Evolutionary conservation across 352 stramenopile genomes (phyloP).

Genomic region (Thalassiosira ordinaria): DNA sequence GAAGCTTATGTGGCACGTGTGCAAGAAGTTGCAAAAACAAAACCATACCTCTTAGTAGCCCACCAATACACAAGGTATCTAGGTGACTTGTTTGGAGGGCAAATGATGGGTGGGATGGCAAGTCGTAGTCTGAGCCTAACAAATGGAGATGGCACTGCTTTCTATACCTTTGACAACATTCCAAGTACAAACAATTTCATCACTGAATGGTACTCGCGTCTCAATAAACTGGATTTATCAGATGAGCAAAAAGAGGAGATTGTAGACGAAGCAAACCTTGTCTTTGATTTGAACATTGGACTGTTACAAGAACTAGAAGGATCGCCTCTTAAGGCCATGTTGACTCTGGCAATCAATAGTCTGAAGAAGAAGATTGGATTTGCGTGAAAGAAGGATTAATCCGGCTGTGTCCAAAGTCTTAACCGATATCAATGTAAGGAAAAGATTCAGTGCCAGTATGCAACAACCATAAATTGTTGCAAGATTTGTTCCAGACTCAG

Average conservation of each 20-base stretch:
- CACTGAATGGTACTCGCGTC: slow-evolving; percentile 61
- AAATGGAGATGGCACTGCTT: slow-evolving; percentile 66
- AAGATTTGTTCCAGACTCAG: too few species aligned
- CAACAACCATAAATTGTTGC: too few species aligned
- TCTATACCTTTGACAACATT: slow-evolving; percentile 80
- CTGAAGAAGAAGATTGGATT: slow-evolving; percentile 52
- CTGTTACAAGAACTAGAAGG: slow-evolving; percentile 77
- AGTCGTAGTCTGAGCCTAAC: slow-evolving; percentile 62
- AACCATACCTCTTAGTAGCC: slow-evolving; percentile 73
- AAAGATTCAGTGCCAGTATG: too few species aligned
- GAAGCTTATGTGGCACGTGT: slow-evolving; percentile 73
- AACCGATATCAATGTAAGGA: too few species aligned
- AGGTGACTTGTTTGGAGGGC: slow-evolving; percentile 83
- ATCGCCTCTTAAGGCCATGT: slow-evolving; percentile 48
- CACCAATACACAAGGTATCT: slow-evolving; percentile 86
- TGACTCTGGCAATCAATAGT: slow-evolving; percentile 50
- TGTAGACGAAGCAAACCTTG: slow-evolving; percentile 77
- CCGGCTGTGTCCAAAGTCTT: too few species aligned
- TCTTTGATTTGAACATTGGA: slow-evolving; percentile 80
- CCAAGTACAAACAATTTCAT: slow-evolving; percentile 67
- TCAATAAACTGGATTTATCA: slow-evolving; percentile 71
- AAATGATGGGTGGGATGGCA: slow-evolving; percentile 85
- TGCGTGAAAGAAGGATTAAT: too few species aligned
- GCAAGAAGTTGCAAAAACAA: slow-evolving; percentile 55
- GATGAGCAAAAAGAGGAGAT: slow-evolving; percentile 64